phyloP scores from a whole-genome alignment of 164 flowering plant genomes.

The Chimonanthus praecox region DNA sequence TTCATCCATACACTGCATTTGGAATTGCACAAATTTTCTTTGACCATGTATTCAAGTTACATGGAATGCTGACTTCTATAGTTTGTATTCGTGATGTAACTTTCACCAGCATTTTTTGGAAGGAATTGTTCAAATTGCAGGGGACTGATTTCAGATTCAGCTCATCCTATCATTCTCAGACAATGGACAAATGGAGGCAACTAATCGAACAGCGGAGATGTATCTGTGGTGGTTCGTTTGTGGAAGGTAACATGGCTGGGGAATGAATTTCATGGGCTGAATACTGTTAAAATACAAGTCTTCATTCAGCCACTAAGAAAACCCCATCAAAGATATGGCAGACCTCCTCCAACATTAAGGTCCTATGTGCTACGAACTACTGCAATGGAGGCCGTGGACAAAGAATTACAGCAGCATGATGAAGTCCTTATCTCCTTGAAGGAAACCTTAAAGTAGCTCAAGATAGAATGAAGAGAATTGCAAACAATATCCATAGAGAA shows the following conservation, averaged over 20 bases:
- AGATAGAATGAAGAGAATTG: neutral
- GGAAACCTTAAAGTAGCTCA: neutral
- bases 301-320: neutral
- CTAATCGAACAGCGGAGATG: neutral
- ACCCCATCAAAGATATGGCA: conserved; percentile 3
- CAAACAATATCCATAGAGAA: neutral
- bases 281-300: neutral
- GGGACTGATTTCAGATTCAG: neutral
- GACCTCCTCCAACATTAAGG: neutral
- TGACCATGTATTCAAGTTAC: neutral
- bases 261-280: neutral
- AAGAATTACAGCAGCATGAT: neutral
- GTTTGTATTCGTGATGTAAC: neutral
- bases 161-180: conserved; percentile 1
- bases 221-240: neutral
- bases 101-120: conserved; percentile 5
- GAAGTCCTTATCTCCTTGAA: neutral
- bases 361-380: neutral
- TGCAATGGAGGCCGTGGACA: neutral
- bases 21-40: neutral
- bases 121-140: neutral
- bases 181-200: conserved; percentile 1
- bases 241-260: neutral
- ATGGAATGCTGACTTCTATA: neutral
- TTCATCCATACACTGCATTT: neutral